Evolutionary conservation across 2,329 filamentous ascomycete genomes (phyloP).

Genomic region (Paraphoma chrysanthemicola): DNA sequence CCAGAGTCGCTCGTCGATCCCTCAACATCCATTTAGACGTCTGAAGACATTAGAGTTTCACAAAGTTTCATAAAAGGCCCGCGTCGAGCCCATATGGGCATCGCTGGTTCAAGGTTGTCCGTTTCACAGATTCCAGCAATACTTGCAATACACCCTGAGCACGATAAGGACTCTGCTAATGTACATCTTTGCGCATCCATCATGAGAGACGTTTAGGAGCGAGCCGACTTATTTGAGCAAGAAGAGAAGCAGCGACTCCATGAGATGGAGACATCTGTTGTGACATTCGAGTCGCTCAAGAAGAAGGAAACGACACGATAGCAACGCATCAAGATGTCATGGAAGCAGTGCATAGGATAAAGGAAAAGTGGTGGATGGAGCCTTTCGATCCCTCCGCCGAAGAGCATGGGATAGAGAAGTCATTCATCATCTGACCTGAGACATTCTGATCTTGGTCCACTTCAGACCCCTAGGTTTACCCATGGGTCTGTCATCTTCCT

Average conservation of each 20-base stretch:
- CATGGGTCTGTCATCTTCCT: too few relatives aligned
- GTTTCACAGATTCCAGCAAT: neutral
- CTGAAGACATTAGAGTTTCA: too few relatives aligned
- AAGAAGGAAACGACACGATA: slow-evolving; percentile 9
- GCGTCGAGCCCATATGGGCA: too few relatives aligned
- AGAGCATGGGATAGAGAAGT: neutral
- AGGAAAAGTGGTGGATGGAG: neutral
- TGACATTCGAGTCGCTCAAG: slow-evolving; percentile 2
- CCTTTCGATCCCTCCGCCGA: slow-evolving; percentile 17
- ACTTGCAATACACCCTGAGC: neutral
- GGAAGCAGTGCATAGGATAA: slow-evolving; percentile 9
- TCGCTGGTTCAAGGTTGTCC: neutral
- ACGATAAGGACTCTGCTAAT: too few relatives aligned
- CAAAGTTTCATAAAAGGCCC: too few relatives aligned
- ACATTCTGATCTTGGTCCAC: too few relatives aligned
- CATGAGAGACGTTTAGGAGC: neutral
- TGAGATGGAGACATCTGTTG: neutral
- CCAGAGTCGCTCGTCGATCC: too few relatives aligned
- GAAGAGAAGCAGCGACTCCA: slow-evolving; percentile 12
- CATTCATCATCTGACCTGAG: too few relatives aligned
- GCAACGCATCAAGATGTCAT: slow-evolving; percentile 2
- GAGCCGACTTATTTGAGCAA: slow-evolving; percentile 6
- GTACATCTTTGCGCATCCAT: too few relatives aligned
- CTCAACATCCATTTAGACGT: too few relatives aligned
- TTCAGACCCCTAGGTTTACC: too few relatives aligned